Evolutionary conservation across 305 asterid genomes (phyloP), one percentile per base, ranked within the genome.

Genomic region (Fraxinus nigra): DNA sequence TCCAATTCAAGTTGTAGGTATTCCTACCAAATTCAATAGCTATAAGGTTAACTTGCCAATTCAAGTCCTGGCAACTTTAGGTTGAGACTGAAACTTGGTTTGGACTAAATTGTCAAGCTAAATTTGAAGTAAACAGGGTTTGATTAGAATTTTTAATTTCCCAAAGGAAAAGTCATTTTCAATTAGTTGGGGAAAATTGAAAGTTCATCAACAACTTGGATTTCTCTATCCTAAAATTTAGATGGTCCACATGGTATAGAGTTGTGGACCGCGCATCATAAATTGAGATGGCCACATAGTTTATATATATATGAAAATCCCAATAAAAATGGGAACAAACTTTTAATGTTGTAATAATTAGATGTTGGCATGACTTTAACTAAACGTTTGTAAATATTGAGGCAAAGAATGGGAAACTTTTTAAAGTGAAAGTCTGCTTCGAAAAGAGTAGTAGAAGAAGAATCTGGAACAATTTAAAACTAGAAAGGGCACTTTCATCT

Each of bases 361-460:
- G 86, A 87, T 80, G 80, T 75, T 83, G 79, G 85, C 89, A 85
- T 85, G 65, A 85, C 89, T 91, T 91, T 87, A 87, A 86, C 82
- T 87, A 82, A 84, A 88, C 90, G 91, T 85, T 89, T 87, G 93
- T 84, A 86, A 81, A 84, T 81, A 74, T 77, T 84, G 10, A 9
- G 51, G n/a, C 0, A 43, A 43, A 43, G 54, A 43, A 10, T 2
- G 54, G 0, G 74, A 16, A 84, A 63, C 86, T 54, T 89, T 86
- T 79, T 76, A 59, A 73, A 75, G 51, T 79, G 82, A 33, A 67
- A 78, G 78, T 56, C 76, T 79, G 78, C 87, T 81, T 82, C 81
- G 86, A 81, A 87, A 83, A 78, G 79, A 14, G 72, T 81, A 78
- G 79, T 40, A 59, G 76, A n/a, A 84, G 76, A 59, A 38, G 32